Evolutionary conservation across 495 filamentous ascomycete genomes (phyloP), one percentile per base, ranked within the genome.

Genomic region (Copromyces sp.): DNA sequence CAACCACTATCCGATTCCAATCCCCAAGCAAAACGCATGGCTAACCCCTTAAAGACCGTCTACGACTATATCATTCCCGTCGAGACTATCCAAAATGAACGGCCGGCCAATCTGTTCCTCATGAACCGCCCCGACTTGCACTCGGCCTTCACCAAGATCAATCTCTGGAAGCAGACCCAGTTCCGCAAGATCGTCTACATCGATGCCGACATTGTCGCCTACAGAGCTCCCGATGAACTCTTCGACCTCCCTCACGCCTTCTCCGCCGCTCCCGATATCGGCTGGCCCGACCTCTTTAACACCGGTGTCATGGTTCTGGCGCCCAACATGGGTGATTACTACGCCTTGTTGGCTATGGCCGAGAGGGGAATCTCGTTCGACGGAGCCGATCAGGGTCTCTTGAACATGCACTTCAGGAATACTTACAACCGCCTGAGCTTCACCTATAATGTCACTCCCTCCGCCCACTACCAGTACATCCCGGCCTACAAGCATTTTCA

Each of bases 201-300:
- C 68, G 95, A 99, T 79, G 90, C 93, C 73, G 95, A 99, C 78
- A 86, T 97, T 37, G 91, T 99, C 39, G 90, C 93, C 24, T 84
- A 97, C 69, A 85, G 93, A 71, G 93, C 94, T 39, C 94, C 94
- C 2, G 95, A 99, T 78, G 96, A 98, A 84, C 89, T 99, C 44
- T 93, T 99, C 78, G 85, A 90, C 35, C 77, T 97, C 70, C 83
- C 90, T 4, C 86, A 89, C 69, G 82, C 89, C 42, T 98, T 99
- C 77, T 93, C 94, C 4, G 95, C 95, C 3, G 93, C 91, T 16
- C 96, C 95, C 40, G 95, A 99, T 78, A 91, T 98, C 76, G 95
- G 95, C 77, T 99, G 96, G 96, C 95, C 95, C 39, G 95, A 99
- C 83, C 88, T 93, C 74, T 99, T 99, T 87, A 99, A 99, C 83